Evolutionary conservation across 2,329 filamentous ascomycete species (phyloP), one percentile per base, ranked within the genome.

Genomic region (Curvularia sp.): DNA sequence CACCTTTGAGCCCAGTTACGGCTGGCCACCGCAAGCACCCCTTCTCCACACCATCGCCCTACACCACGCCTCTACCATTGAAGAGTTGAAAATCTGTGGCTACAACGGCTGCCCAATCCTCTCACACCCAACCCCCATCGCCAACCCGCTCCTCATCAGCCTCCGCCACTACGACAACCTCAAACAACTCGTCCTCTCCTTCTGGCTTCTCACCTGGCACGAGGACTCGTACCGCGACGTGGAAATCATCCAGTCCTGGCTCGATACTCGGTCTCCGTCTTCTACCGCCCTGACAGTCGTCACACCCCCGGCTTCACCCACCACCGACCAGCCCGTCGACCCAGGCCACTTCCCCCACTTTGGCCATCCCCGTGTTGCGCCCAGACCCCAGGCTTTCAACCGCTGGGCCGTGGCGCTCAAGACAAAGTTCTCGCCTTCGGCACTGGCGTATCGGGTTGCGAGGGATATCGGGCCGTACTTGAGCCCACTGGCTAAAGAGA

Each of bases 71-170:
- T 60, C 57, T 8, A 80, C 77, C 1, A 59, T 81, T 13, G 74
- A 73, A 19, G 80, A 81, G 60, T 74, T 82, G 48, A 82, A 82
- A 57, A 77, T 82, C 42, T 82, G 80, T 55, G 80, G 80, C 32
- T 82, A 80, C 65, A 76, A 76, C 49, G 80, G 80, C 36, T 73
- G 77, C 13, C 76, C 80, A 0, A 71, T 80, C 1, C 73, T 82
- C 28, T 77, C 77, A 5, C 45, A 69, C 4, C 70, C 74, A 7
- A 78, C 76, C 0, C 65, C 75, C 0, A 77, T 80, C 46, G 79
- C 78, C 0, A 63, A 61, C 0, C 72, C 76, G 0, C 66, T 82
- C 7, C 72, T 82, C 10, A 63, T 67, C 8, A 69, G 77, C 2
- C 73, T 82, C 10, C 74, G 75, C 15, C 70, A 78, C 49, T 81